Base-by-base conservation (phyloP, 2,329 filamentous ascomycete genomes). In the Fusarium sp. region DNA sequence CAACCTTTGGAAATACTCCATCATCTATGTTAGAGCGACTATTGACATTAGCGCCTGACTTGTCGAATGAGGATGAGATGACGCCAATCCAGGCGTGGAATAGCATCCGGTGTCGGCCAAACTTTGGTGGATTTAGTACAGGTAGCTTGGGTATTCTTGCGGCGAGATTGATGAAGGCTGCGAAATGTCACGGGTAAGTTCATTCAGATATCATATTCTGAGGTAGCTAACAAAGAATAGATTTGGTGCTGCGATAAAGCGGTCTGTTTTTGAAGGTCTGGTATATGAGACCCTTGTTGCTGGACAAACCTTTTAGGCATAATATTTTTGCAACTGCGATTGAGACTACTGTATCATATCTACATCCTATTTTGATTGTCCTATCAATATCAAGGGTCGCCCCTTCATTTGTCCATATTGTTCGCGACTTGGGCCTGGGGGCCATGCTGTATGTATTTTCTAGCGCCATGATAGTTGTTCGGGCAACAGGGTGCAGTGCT, bases 41-140 rank as follows among this genome's bases (percentile, higher is more conserved):
- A 0, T 53, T 69, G 18, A 61, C 41, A 17, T 44, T 72, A 4
- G 65, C 70, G 4, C 70, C 70, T 1, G 45, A 62, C 12, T 4
- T 72, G 1, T 62, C 64, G 4, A 38, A 33, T 18, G 68, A 72
- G 4, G 70, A 61, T 9, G 58, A 72, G 18, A 35, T 72, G 22
- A 72, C 70, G 1, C 68, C 70, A 0, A 44, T 72, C 2, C 68
- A 72, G 20, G 70, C 70, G 0, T 72, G 70, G 70, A 72, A 59
- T 8, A 35, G 29, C 2, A 59, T 72, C 29, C 55, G 56, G 3
- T n/a, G 35, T n/a, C 56, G 69, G 7, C 65, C 59, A 18, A 58
- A 69, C 4, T 72, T 72, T 46, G 35, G 38, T 18, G 52, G 35
- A 0, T 45, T 72, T 3, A 44, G 49, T 13, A 61, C 45, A 6